These are phyloP conservation scores for Mallotus japonicus DNA, from an alignment of 441 rosid species.

Conservation along the genomic window DNA sequence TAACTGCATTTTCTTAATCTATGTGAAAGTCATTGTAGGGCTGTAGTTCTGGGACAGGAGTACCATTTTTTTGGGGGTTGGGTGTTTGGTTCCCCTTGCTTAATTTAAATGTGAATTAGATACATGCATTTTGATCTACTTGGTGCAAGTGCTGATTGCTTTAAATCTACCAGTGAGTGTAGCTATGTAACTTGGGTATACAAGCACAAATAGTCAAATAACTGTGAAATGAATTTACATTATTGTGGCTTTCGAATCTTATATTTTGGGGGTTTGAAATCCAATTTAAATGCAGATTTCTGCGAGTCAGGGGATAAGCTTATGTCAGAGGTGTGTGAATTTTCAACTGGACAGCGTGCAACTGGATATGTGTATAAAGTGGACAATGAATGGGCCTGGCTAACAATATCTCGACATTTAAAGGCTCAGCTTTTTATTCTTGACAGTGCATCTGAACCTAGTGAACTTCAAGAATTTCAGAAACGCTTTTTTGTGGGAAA, in stretches of 20 bases:
- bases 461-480: slow-evolving; percentile 74
- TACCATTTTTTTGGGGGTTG: too few species aligned
- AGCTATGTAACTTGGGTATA: not conserved
- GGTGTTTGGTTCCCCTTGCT: too few species aligned
- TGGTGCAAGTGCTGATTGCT: not conserved
- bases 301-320: slow-evolving; percentile 33
- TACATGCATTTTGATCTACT: too few species aligned
- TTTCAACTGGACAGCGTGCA: slow-evolving; percentile 55
- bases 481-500: slow-evolving; percentile 62
- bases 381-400: slow-evolving; percentile 85
- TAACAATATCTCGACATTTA: slow-evolving; percentile 70
- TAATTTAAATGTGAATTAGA: too few species aligned
- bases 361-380: slow-evolving; percentile 87
- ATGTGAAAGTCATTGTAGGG: too few species aligned
- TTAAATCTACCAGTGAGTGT: not conserved
- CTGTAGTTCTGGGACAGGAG: too few species aligned
- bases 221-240: not conserved
- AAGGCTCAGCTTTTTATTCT: slow-evolving; percentile 72
- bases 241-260: not conserved
- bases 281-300: slow-evolving; percentile 40
- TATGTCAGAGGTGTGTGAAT: slow-evolving; percentile 40
- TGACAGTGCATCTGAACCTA: slow-evolving; percentile 73
- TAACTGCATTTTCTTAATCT: too few species aligned
- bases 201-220: not conserved
- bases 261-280: slow-evolving; percentile 1